Evolutionary conservation across 169 alveolate species (phyloP).

Genomic region (Cytauxzoon felis): DNA sequence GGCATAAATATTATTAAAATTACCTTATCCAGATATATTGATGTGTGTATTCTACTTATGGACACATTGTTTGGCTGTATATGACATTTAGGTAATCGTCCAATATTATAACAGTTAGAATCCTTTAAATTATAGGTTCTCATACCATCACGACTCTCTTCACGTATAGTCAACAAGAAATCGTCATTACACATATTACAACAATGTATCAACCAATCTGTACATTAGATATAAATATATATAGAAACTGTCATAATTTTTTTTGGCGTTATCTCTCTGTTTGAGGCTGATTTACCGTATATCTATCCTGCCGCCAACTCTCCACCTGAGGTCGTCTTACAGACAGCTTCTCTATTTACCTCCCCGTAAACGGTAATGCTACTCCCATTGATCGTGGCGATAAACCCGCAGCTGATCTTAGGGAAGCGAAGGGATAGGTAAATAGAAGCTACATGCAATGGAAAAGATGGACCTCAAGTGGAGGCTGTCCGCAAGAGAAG

Average conservation of each 20-base stretch:
- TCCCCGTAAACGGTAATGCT: too few relatives aligned
- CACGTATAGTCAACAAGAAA: slow-evolving; percentile 4
- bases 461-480: too few relatives aligned
- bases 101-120: slow-evolving; percentile 24
- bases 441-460: too few relatives aligned
- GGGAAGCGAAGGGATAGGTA: too few relatives aligned
- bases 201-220: slow-evolving; percentile 32
- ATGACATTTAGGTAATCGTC: slow-evolving; percentile 26
- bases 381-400: too few relatives aligned
- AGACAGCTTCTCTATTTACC: too few relatives aligned
- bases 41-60: slow-evolving; percentile 35
- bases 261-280: background rate
- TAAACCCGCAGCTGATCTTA: too few relatives aligned
- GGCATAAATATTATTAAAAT: too few relatives aligned
- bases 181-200: slow-evolving; percentile 11
- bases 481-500: too few relatives aligned
- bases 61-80: slow-evolving; percentile 25
- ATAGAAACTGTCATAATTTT: background rate
- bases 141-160: background rate
- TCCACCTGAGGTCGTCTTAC: too few relatives aligned
- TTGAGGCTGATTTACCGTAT: too few relatives aligned
- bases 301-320: too few relatives aligned
- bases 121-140: background rate
- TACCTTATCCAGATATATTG: slow-evolving; percentile 27
- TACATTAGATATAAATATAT: background rate